Conservation (phyloP, 2,329 filamentous ascomycete species). For the Ophiognomonia clavigignenti-juglandacearum region DNA sequence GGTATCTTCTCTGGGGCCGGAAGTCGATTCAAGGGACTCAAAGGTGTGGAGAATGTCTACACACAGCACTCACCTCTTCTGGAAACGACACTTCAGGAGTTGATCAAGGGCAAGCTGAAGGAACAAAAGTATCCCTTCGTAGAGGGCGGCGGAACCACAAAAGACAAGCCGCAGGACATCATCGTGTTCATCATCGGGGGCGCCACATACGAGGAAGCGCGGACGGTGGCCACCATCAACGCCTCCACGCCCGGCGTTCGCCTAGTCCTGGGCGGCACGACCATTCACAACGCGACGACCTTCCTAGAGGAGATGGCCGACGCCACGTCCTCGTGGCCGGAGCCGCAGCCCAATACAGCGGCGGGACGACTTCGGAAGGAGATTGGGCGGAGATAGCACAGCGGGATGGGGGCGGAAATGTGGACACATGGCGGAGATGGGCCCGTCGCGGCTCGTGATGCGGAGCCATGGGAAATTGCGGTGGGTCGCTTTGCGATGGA, state of each 20-base stretch:
- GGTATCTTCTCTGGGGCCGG: slow-evolving; percentile 88
- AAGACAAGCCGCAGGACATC: slow-evolving; percentile 95
- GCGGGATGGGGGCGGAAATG: neutral
- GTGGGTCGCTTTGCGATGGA: too few species aligned
- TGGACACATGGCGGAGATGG: neutral
- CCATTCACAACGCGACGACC: slow-evolving; percentile 78
- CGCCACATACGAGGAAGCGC: slow-evolving; percentile 93
- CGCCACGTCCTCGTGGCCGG: slow-evolving; percentile 81
- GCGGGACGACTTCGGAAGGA: slow-evolving; percentile 28
- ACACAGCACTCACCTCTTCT: slow-evolving; percentile 91
- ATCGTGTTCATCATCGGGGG: slow-evolving; percentile 93
- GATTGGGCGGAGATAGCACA: slow-evolving; percentile 21
- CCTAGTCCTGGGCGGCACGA: slow-evolving; percentile 84
- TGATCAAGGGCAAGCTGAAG: slow-evolving; percentile 85
- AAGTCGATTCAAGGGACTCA: slow-evolving; percentile 86
- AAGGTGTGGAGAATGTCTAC: slow-evolving; percentile 98
- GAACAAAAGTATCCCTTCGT: slow-evolving; percentile 91
- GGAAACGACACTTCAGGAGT: slow-evolving; percentile 81
- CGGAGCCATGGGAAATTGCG: too few species aligned
- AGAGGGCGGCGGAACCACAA: slow-evolving; percentile 78
- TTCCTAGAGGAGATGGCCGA: slow-evolving; percentile 93
- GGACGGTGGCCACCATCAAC: slow-evolving; percentile 93
- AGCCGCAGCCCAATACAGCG: slow-evolving; percentile 39
- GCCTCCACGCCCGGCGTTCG: slow-evolving; percentile 83
- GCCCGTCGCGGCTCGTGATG: neutral